Base-by-base conservation (phyloP, 2,329 filamentous ascomycete genomes). In the Hypoxylon sp. region DNA sequence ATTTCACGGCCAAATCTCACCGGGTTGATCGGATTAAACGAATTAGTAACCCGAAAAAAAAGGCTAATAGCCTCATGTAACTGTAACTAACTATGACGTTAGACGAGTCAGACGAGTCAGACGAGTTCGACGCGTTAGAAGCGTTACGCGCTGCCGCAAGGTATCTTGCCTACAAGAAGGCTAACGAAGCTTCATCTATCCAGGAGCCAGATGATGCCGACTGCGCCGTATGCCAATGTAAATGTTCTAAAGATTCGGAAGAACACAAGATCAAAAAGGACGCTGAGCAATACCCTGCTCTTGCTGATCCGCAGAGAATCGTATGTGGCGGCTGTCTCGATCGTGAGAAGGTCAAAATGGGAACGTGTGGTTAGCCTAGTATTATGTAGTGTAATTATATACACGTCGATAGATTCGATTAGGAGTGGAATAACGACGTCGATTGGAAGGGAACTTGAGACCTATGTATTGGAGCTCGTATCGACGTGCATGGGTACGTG, bases 271-370 rank as follows among this genome's bases (percentile, higher is more conserved):
- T n/a, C n/a, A n/a, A n/a, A n/a, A n/a, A n/a, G n/a, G 20, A 32
- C 4, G 52, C 9, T 4, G 33, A 61, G 2, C 20, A 60, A 0
- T 4, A 28, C 14, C 18, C 2, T 14, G 56, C 60, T 12, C 26
- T 32, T 22, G 50, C 46, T 16, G 53, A 61, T 14, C 52, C 46
- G 1, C 51, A 44, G 3, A 51, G 64, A 38, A 20, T 9, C 20
- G n/a, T 71, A 2, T 71, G 69, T 22, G 59, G 51, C 2, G 69
- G 64, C 18, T 71, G 69, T 12, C 26, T 40, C 8, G 62, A 66
- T 26, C 59, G 69, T 4, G 36, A 46, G 9, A 32, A 14, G 2
- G 16, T 24, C 20, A 28, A 36, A 16, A 61, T 64, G 2, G 69
- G 69, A 16, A 1, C 36, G 9, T 70, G 69, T 36, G 12, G 45